Conservation (phyloP, 495 filamentous ascomycete species). For the Penicillium longicatenatum region DNA sequence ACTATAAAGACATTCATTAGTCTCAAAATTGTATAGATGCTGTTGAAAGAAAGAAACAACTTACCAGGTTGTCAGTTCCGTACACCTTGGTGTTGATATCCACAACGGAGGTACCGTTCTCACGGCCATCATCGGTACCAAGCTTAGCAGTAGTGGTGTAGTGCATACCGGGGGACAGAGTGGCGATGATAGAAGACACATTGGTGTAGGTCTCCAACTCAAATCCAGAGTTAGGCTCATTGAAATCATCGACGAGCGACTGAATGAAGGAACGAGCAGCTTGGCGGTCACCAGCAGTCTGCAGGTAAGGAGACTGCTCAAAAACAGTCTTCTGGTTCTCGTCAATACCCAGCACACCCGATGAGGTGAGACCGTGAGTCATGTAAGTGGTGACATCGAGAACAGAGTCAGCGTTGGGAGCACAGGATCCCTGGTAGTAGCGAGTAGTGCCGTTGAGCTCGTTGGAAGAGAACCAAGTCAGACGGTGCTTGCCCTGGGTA, state of each 20-base stretch:
- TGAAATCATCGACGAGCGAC: constrained; percentile 52
- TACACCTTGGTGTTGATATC: constrained; percentile 70
- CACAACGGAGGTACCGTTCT: constrained; percentile 67
- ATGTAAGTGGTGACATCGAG: constrained; percentile 42
- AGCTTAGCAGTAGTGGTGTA: constrained; percentile 69
- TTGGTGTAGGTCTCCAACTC: constrained; percentile 58
- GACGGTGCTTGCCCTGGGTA: constrained; percentile 68
- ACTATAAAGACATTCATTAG: constrained; percentile 21
- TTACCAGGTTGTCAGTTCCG: constrained; percentile 66
- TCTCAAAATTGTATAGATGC: not conserved
- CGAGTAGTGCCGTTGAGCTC: constrained; percentile 26
- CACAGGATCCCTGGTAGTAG: constrained; percentile 38
- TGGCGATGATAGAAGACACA: constrained; percentile 47
- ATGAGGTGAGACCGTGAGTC: constrained; percentile 47
- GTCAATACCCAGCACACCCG: constrained; percentile 62
- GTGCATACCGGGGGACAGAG: constrained; percentile 63
- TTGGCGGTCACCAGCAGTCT: constrained; percentile 25
- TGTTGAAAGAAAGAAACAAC: not conserved
- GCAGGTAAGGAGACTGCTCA: constrained; percentile 43
- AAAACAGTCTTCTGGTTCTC: constrained; percentile 60
- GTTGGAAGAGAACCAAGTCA: constrained; percentile 34
- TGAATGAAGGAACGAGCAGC: constrained; percentile 43
- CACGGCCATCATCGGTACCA: constrained; percentile 65
- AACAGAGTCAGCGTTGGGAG: constrained; percentile 24
- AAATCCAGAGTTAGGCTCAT: constrained; percentile 52